These are phyloP conservation scores for Aspergillus quadricinctus DNA, from an alignment of 2,329 filamentous ascomycete genomes.

Conservation along the genomic window DNA sequence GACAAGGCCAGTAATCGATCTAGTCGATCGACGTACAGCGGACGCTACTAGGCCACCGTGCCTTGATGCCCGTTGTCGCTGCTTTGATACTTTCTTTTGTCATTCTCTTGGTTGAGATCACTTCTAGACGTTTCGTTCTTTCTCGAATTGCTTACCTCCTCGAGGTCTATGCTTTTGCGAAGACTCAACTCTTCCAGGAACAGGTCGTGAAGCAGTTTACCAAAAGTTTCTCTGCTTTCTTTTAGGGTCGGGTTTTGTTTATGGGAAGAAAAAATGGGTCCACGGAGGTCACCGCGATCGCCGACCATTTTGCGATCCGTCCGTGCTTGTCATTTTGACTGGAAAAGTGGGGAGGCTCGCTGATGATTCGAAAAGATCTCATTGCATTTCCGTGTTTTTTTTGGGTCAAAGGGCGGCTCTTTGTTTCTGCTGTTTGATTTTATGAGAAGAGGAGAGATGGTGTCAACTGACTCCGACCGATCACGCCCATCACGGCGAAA, in stretches of 20 bases:
- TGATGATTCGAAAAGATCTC: constrained; percentile 8
- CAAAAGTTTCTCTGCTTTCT: constrained; percentile 9
- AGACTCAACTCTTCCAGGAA: neutral
- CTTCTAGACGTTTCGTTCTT: neutral
- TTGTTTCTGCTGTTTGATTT: constrained; percentile 13
- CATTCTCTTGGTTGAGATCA: neutral
- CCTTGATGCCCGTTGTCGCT: neutral
- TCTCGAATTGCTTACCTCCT: constrained; percentile 1
- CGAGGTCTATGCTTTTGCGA: neutral
- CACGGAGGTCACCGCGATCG: neutral
- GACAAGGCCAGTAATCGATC: constrained; percentile 36
- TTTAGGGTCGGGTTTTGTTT: constrained; percentile 15
- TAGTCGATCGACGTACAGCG: constrained; percentile 35
- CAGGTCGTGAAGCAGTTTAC: neutral
- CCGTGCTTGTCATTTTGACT: constrained; percentile 1
- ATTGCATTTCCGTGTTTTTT: constrained; percentile 6
- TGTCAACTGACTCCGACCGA: constrained; percentile 14
- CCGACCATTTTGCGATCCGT: constrained; percentile 1
- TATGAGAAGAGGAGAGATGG: constrained; percentile 12
- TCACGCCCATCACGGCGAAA: constrained; percentile 23
- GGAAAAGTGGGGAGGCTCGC: constrained; percentile 14
- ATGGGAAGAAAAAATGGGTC: constrained; percentile 4
- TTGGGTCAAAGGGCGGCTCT: constrained; percentile 12
- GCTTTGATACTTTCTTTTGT: neutral
- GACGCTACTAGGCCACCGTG: constrained; percentile 13